Percentiles rank a stretch among this genome's conserved stretches.
phyloP scores from a whole-genome alignment of 805 yeast species.

The Saccharomycopsis sp. region DNA sequence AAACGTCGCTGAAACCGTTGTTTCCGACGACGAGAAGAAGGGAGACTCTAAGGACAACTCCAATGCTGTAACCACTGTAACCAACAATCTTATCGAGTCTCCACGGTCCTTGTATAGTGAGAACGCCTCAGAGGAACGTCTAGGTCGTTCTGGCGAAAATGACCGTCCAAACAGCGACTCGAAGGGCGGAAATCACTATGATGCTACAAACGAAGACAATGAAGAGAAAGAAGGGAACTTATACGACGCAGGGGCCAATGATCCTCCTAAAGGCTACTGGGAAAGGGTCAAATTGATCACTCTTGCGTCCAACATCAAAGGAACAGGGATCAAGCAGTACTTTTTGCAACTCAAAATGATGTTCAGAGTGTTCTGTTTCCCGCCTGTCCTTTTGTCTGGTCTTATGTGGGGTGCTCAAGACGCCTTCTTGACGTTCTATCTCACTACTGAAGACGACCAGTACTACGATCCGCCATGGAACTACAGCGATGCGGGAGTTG shows the following conservation, averaged over 20 bases:
- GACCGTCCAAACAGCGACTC: conserved; percentile 3
- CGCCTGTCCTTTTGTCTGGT: conserved; percentile 60
- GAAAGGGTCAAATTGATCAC: conserved; percentile 44
- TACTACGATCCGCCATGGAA: conserved; percentile 63
- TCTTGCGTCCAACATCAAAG: conserved; percentile 51
- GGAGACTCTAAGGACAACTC: conserved; percentile 13
- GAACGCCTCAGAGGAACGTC: conserved; percentile 17
- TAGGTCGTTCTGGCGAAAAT: conserved; percentile 18
- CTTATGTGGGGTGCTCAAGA: conserved; percentile 79
- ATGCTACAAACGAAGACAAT: conserved; percentile 12
- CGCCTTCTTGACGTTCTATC: conserved; percentile 65
- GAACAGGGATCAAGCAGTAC: conserved; percentile 63
- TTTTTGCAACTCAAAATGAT: conserved; percentile 41
- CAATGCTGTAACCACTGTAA: conserved; percentile 1
- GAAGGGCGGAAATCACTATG: background rate
- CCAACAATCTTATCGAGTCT: conserved; percentile 27
- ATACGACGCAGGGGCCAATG: conserved; percentile 33
- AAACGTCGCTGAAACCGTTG: background rate
- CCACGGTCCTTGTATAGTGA: conserved; percentile 17
- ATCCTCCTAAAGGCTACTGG: conserved; percentile 39
- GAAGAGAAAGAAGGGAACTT: conserved; percentile 21
- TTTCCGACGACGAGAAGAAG: conserved; percentile 9
- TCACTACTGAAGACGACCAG: conserved; percentile 64
- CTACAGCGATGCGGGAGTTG: conserved; percentile 60
- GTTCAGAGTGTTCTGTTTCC: conserved; percentile 53